Percentiles rank a stretch among this genome's conserved stretches.
Conservation (phyloP, 345 rosid genomes). For the Zanthoxylum bungeanum region DNA sequence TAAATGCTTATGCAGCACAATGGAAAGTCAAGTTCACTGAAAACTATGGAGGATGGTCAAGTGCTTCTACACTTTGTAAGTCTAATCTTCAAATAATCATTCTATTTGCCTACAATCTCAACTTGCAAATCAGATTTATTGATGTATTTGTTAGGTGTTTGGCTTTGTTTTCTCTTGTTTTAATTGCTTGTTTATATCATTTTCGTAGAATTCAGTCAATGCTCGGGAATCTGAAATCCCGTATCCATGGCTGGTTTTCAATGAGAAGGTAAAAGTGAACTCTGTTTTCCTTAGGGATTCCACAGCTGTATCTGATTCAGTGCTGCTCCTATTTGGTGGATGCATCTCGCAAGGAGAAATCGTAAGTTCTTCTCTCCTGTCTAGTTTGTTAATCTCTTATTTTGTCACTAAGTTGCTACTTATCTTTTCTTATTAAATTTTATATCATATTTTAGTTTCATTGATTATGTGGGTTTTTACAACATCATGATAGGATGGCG, state of each 20-base stretch:
- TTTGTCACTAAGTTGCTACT: constrained; percentile 2
- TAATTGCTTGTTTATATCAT: constrained; percentile 10
- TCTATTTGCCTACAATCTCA: constrained; percentile 4
- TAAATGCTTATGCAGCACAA: constrained; percentile 47
- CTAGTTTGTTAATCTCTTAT: constrained; percentile 1
- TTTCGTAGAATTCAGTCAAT: constrained; percentile 73
- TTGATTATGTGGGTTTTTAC: constrained; percentile 1
- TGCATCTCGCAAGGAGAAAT: constrained; percentile 56
- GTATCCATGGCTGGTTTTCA: constrained; percentile 89
- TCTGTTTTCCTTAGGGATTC: constrained; percentile 88
- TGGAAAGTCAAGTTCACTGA: constrained; percentile 74
- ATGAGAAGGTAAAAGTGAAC: constrained; percentile 93
- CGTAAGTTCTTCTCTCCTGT: constrained; percentile 35
- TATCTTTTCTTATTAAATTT: background rate
- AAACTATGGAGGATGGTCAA: constrained; percentile 97
- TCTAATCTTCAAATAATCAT: constrained; percentile 11
- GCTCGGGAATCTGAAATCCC: constrained; percentile 72
- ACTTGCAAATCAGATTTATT: background rate
- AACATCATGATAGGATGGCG: constrained; percentile 60
- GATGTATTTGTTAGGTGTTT: background rate
- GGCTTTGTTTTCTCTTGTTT: constrained; percentile 7
- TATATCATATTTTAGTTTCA: background rate
- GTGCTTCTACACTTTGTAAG: constrained; percentile 84
- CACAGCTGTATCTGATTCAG: constrained; percentile 87
- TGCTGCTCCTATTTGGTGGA: constrained; percentile 83